A percentile compares a stretch with the other conserved stretches of the same genome.
phyloP scores from a whole-genome alignment of 495 filamentous ascomycete genomes.

The Pyronema omphalodes region DNA sequence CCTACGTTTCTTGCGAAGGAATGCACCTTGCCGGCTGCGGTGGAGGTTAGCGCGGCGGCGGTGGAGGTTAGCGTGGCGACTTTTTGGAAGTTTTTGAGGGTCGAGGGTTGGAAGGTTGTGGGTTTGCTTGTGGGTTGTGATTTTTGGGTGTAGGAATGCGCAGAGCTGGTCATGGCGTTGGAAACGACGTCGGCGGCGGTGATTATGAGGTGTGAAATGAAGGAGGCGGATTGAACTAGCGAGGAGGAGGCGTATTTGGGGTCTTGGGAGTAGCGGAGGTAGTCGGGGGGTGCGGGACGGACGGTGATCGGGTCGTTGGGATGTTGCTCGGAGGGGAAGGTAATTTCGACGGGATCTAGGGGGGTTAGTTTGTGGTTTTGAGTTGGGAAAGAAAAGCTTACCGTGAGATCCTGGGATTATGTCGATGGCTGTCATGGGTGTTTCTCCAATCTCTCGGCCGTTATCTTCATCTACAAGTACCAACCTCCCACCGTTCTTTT shows the following conservation, averaged over 20 bases:
- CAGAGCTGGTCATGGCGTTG: constrained; percentile 53
- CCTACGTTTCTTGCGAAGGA: constrained; percentile 75
- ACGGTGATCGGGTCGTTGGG: constrained; percentile 11
- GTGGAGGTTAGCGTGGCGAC: constrained; percentile 60
- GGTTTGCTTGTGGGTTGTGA: constrained; percentile 58
- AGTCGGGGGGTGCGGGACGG: constrained; percentile 34
- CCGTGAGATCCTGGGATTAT: constrained; percentile 76
- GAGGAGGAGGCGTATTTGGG: constrained; percentile 76
- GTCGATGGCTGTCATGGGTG: constrained; percentile 66
- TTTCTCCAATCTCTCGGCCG: constrained; percentile 63
- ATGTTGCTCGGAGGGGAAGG: constrained; percentile 35
- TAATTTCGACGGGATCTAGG: constrained; percentile 89
- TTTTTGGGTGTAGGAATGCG: constrained; percentile 63
- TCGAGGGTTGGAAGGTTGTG: constrained; percentile 69
- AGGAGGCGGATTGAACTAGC: constrained; percentile 74
- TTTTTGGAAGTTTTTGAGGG: constrained; percentile 68
- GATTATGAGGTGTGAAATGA: constrained; percentile 82
- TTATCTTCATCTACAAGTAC: constrained; percentile 93
- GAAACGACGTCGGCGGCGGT: constrained; percentile 63
- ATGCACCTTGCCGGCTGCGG: constrained; percentile 67
- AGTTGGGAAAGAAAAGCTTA: constrained; percentile 28
- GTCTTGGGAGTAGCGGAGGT: constrained; percentile 61
- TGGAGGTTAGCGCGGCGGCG: constrained; percentile 61
- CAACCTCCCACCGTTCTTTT: constrained; percentile 31
- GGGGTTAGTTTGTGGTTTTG: too few species aligned